Base-by-base conservation (phyloP, 768 basidiomycete species). In the Rubroboletus pulcherrimus region DNA sequence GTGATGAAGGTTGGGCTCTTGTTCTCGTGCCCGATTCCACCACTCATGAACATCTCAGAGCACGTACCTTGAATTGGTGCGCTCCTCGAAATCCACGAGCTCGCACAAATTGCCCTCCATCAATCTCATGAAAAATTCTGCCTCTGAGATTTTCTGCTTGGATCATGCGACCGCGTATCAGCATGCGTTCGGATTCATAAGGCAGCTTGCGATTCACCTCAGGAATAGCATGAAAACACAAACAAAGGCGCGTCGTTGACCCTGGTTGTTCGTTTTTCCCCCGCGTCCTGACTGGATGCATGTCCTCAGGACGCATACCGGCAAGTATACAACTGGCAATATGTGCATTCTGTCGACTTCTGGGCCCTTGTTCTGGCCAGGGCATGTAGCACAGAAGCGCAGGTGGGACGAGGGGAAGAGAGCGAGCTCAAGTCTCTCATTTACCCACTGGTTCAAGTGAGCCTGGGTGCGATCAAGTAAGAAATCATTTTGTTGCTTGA, bases 311-410 rank as follows among this genome's bases (percentile, higher is more conserved):
- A 98, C 62, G 86, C 92, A 9, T 95, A 89, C 74, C 88, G 87
- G 70, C 87, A 89, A 63, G 96, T 99, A 21, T 97, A 99, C 74
- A 99, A 98, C 74, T 99, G 97, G 97, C 97, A 98, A 74, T 98
- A 88, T 62, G 89, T 87, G 3, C 97, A 99, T 70, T 91, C 86
- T 55, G 77, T 99, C 60, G 97, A 99, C 75, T 98, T 98, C 66
- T 99, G 97, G 97, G 81, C 84, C 39, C 79, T 91, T 40, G 93
- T 98, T 10, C 80, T 99, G 10, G 88, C 86, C 21, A 79, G 86
- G 42, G 87, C 92, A 15, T 95, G 91, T 65, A 84, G 86, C 64
- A 74, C 75, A 30, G 75, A 85, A 63, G 74, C 77, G 3, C 78
- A 83, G 55, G 67, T 70, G 14, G 79, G 78, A 51, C 75, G 77